Base-by-base conservation (phyloP, 2,329 filamentous ascomycete species). In the Bisporella sp. region DNA sequence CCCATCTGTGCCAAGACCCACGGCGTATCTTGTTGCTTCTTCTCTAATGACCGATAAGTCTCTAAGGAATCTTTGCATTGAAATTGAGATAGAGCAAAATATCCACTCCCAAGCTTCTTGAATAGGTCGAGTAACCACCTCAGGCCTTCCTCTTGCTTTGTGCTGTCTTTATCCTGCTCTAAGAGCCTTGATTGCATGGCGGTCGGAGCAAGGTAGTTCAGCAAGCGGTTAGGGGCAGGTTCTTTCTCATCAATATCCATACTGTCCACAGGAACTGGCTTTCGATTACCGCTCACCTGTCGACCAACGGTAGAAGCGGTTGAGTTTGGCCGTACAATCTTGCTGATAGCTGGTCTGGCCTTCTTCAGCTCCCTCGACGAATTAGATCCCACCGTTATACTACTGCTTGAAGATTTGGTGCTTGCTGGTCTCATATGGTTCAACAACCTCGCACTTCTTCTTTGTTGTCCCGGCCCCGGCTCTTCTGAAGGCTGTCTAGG, bases 1-100 rank as follows among this genome's bases (percentile, higher is more conserved):
- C 90, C 95, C 64, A 97, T 85, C 63, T 95, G 89, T 5, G 90
- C 85, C 50, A 96, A 76, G 11, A 96, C 89, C 88, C 90, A 97
- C 1, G 93, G 89, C 1, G 92, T 96, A 55, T 96, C 90, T 59
- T 89, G 83, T 62, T 97, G 92, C 5, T 75, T 71, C 31, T 79
- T 72, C 1, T 89, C 84, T 21, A 99, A 72, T 0, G 81, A 77
- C 53, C 77, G 77, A 65, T 92, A 90, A 3, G 82, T 76, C 54
- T 87, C 79, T 44, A 96, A 71, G 2, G 93, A 87, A 53, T 93
- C 84, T 28, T 80, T 73, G 57, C 88, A 89, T 59, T 86, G 84
- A 64, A 89, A 99, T 45, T 85, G 85, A 11, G 85, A 85, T 44
- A 95, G 73, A 5, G 84, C 77, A 59, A 86, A 84, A 67, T 92